Percentiles rank a stretch among this genome's conserved stretches.
Conservation (phyloP, 2,329 filamentous ascomycete genomes). For the Chrysoporthe puriensis region DNA sequence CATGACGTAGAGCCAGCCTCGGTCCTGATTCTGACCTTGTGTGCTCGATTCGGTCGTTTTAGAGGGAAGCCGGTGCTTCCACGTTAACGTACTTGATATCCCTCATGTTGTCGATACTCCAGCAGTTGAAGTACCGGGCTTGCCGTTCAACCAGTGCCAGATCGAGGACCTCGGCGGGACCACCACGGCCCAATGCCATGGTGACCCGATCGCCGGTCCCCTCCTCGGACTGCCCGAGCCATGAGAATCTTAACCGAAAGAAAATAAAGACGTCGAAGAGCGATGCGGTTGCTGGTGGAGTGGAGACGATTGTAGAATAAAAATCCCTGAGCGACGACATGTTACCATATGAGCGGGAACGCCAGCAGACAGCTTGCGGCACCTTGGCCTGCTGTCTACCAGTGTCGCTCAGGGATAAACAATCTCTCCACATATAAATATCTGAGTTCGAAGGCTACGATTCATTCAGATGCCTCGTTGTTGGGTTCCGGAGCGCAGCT, state of each 20-base stretch:
- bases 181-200: conserved; percentile 26
- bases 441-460: conserved; percentile 31
- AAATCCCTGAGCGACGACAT: conserved; percentile 30
- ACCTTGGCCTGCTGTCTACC: conserved; percentile 41
- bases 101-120: conserved; percentile 29
- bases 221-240: conserved; percentile 38
- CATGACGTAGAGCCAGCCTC: conserved; percentile 14
- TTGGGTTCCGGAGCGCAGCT: conserved; percentile 80
- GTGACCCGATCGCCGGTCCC: conserved; percentile 15
- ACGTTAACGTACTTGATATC: conserved; percentile 27
- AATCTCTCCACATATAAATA: conserved; percentile 32
- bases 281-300: conserved; percentile 29
- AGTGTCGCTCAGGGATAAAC: conserved; percentile 30
- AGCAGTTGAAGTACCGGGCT: conserved; percentile 40
- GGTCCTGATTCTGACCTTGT: conserved; percentile 7
- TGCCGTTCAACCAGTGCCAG: conserved; percentile 44
- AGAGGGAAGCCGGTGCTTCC: conserved; percentile 18
- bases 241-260: conserved; percentile 32
- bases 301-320: conserved; percentile 27
- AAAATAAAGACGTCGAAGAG: conserved; percentile 26
- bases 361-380: conserved; percentile 35
- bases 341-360: conserved; percentile 25
- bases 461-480: conserved; percentile 47
- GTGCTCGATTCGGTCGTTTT: conserved; percentile 25
- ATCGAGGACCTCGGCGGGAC: conserved; percentile 13